Evolutionary conservation across 1,284 basidiomycete genomes (phyloP), one percentile per base, ranked within the genome.

Genomic region (Xerocomus minutiporus): DNA sequence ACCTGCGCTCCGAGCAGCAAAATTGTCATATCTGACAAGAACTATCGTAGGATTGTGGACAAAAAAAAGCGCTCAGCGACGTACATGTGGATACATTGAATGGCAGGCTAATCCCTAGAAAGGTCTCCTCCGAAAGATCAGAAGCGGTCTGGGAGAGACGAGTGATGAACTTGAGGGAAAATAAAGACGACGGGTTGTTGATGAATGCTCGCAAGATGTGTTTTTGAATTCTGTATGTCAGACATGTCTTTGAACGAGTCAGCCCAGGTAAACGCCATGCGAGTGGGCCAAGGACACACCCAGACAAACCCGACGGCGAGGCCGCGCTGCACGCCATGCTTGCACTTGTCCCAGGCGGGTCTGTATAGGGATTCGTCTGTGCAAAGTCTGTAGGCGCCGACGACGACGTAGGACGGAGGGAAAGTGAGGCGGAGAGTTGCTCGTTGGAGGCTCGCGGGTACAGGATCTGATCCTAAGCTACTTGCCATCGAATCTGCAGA

Each of bases 281-380:
- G 15, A 17, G 17, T 12, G 13, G 40, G 1, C 5, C 1, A 11
- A 32, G 13, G 13, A 69, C 80, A 51, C 55, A 87, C 88, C 88
- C 89, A 91, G 28, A 79, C 69, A 0, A 78, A 60, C 0, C 85
- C 88, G 42, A 88, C 81, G 7, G 77, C 64, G 0, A 75, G 70
- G 0, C 89, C 88, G 38, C 87, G 72, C 50, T 74, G 63, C 2
- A 78, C 76, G 0, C 83, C 88, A 67, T 91, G 83, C 57, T 75
- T 76, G 62, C 86, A 88, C 67, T 89, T 91, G 57, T 84, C 73
- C 88, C 87, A 91, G 11, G 84, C 81, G 7, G 88, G 86, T 17
- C 74, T 69, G 55, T 78, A 81, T n/a, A 92, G 71, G 8, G 68
- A 67, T 46, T 76, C 71, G 65, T 91, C 89, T 0, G 81, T 87